These are phyloP conservation scores for Zarea fungicola DNA, from an alignment of 2,329 filamentous ascomycete genomes.

Conservation along the genomic window DNA sequence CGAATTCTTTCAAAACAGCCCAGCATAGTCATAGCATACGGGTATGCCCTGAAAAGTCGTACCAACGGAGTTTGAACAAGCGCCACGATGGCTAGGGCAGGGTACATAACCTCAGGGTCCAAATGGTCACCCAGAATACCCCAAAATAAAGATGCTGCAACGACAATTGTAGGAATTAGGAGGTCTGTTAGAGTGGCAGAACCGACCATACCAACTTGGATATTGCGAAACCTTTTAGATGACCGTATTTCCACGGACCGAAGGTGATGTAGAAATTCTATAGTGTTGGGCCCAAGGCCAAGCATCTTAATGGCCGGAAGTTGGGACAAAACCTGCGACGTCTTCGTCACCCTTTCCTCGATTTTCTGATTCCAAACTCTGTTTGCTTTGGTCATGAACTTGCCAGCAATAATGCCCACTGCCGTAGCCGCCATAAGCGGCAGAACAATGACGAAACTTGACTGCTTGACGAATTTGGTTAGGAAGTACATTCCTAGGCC, in stretches of 20 bases:
- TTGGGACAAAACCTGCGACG: not conserved
- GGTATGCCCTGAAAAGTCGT: not conserved
- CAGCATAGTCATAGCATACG: not conserved
- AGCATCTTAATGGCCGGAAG: not conserved
- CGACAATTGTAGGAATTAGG: not conserved
- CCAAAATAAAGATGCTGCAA: not conserved
- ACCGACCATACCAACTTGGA: not conserved
- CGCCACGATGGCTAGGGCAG: not conserved
- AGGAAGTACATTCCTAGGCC: constrained; percentile 1
- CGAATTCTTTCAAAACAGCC: constrained; percentile 1
- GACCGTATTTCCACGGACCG: not conserved
- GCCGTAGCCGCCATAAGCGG: not conserved
- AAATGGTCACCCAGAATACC: not conserved
- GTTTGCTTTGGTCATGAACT: not conserved
- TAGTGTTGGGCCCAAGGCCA: not conserved
- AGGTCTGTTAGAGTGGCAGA: not conserved
- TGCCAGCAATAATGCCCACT: not conserved
- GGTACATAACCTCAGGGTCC: not conserved
- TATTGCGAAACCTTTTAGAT: not conserved
- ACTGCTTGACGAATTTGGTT: not conserved
- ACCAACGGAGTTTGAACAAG: not conserved
- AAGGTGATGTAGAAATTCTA: not conserved
- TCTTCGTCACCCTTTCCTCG: not conserved
- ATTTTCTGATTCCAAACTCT: not conserved
- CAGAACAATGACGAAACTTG: not conserved